Percentiles rank a stretch among this genome's conserved stretches.
Conservation (phyloP, 2,329 filamentous ascomycete species). For the Cylindrodendrum hubeiense region DNA sequence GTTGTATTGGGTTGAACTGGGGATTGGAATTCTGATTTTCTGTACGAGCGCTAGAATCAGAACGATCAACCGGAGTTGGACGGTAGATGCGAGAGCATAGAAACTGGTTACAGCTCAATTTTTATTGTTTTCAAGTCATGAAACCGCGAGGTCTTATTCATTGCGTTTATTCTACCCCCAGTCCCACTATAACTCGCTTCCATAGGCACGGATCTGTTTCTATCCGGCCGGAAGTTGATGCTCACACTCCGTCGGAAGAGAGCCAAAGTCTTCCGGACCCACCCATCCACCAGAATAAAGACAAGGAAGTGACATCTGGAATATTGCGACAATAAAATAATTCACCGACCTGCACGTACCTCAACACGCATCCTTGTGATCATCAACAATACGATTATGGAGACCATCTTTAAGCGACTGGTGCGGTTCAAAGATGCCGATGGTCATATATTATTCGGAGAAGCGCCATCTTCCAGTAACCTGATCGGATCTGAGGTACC, state of each 20-base stretch:
- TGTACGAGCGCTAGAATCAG: no score
- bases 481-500: background rate
- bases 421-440: constrained; percentile 8
- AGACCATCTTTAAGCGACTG: background rate
- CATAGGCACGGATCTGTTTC: background rate
- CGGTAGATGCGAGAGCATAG: no score
- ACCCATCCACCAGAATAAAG: background rate
- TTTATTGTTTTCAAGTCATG: no score
- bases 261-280: background rate
- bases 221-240: background rate
- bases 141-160: no score
- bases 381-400: background rate
- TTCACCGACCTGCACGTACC: background rate
- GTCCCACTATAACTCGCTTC: no score
- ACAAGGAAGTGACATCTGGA: background rate
- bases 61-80: no score
- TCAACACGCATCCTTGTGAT: no score
- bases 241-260: background rate
- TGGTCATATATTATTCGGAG: constrained; percentile 3
- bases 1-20: no score
- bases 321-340: background rate
- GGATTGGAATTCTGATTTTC: no score
- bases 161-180: no score
- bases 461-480: background rate
- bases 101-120: no score